Percentiles rank a stretch among this genome's conserved stretches.
Evolutionary conservation across 805 yeast species (phyloP).

Genomic region (Yarrowia sp.): DNA sequence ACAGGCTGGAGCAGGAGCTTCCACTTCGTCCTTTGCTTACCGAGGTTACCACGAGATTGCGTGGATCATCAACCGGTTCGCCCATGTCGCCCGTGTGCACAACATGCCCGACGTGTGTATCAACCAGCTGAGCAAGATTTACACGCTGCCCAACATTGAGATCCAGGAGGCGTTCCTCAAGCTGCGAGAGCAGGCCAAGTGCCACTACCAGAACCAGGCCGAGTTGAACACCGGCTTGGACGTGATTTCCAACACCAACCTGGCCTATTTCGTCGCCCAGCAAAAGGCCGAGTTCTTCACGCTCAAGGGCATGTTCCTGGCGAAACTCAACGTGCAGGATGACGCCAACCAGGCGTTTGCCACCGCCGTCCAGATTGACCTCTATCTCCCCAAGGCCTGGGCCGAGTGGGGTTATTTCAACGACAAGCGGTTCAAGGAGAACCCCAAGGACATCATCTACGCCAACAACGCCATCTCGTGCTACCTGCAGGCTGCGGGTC

Average conservation of each 20-base stretch:
- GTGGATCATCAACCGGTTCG: slow-evolving; percentile 97
- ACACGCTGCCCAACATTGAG: slow-evolving; percentile 95
- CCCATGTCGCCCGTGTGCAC: slow-evolving; percentile 97
- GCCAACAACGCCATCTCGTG: slow-evolving; percentile 96
- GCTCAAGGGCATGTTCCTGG: slow-evolving; percentile 95
- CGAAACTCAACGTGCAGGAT: slow-evolving; percentile 85
- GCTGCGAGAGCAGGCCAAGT: slow-evolving; percentile 95
- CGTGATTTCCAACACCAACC: slow-evolving; percentile 93
- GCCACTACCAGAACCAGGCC: slow-evolving; percentile 90
- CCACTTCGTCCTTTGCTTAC: slow-evolving; percentile 88
- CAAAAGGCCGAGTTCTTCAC: slow-evolving; percentile 99
- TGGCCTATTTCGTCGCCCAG: slow-evolving; percentile 95
- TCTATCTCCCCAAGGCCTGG: slow-evolving; percentile 97
- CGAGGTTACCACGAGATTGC: slow-evolving; percentile 99
- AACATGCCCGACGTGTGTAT: slow-evolving; percentile 97
- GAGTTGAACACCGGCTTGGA: slow-evolving; percentile 95
- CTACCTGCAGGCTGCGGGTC: slow-evolving; percentile 95
- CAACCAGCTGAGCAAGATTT: slow-evolving; percentile 88
- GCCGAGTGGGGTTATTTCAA: slow-evolving; percentile 99
- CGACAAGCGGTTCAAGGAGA: slow-evolving; percentile 84
- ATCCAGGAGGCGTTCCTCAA: slow-evolving; percentile 97
- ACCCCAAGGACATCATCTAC: slow-evolving; percentile 76
- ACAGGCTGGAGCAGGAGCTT: slow-evolving; percentile 61
- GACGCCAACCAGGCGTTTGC: slow-evolving; percentile 99
- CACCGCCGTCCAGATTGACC: slow-evolving; percentile 94